Conservation (phyloP, 768 basidiomycete species). For the Auriscalpium orientale region DNA sequence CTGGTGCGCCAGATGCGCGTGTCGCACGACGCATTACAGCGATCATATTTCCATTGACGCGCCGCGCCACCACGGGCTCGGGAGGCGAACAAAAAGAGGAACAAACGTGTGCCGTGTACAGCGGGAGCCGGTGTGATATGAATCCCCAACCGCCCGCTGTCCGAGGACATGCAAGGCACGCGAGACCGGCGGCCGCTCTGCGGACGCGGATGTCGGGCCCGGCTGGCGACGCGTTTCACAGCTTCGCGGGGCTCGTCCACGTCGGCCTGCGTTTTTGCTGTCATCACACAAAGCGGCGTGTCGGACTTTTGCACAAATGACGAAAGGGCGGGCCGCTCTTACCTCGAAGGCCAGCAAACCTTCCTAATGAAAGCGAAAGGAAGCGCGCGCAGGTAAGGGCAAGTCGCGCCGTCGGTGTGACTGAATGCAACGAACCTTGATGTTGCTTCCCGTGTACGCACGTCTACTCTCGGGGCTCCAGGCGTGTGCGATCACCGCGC, state of each 20-base stretch:
- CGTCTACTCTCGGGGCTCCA: slow-evolving; percentile 41
- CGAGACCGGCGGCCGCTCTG: too few relatives aligned
- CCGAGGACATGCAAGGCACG: too few relatives aligned
- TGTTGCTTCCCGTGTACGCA: slow-evolving; percentile 55
- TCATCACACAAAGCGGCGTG: neutral
- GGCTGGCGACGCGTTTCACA: slow-evolving; percentile 22
- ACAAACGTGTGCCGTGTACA: neutral
- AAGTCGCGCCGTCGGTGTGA: too few relatives aligned
- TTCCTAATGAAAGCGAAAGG: slow-evolving; percentile 36
- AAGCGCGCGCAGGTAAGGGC: neutral
- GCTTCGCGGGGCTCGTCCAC: slow-evolving; percentile 53
- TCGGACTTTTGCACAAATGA: too few relatives aligned
- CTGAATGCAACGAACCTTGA: slow-evolving; percentile 42
- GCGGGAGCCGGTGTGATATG: neutral
- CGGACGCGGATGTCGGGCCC: too few relatives aligned
- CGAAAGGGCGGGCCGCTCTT: slow-evolving; percentile 8
- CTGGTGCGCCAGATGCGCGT: too few relatives aligned
- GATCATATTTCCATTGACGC: too few relatives aligned
- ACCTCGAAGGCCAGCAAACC: slow-evolving; percentile 71
- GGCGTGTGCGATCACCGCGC: slow-evolving; percentile 39
- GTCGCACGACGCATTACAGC: too few relatives aligned
- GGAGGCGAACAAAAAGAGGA: neutral
- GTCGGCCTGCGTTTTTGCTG: slow-evolving; percentile 38
- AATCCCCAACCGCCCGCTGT: too few relatives aligned
- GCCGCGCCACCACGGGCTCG: too few relatives aligned